Percentiles rank a stretch among this genome's conserved stretches.
Evolutionary conservation across 768 basidiomycete species (phyloP).

Genomic region (Lactifluus pinguis): DNA sequence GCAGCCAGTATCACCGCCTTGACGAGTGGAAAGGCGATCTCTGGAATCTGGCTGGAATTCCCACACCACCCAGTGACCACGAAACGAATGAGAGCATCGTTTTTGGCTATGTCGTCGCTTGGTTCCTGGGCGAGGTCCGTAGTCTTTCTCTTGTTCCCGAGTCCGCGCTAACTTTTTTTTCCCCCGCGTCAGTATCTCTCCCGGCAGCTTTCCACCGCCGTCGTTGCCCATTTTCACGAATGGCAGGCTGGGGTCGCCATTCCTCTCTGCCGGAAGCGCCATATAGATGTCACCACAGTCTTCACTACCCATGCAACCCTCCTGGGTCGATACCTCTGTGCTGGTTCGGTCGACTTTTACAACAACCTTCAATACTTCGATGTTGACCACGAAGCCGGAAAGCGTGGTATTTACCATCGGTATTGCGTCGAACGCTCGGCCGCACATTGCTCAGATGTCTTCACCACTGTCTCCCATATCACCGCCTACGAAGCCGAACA

Average conservation of each 20-base stretch:
- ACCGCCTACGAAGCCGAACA: conserved; percentile 97
- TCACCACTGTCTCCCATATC: conserved; percentile 97
- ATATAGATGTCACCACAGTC: conserved; percentile 96
- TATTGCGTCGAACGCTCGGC: conserved; percentile 97
- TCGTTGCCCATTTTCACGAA: conserved; percentile 98
- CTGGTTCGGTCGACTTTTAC: conserved; percentile 97
- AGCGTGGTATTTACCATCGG: conserved; percentile 95
- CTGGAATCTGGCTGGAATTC: conserved; percentile 98
- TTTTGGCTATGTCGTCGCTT: conserved; percentile 96
- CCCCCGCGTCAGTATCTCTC: conserved; percentile 54
- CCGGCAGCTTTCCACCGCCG: conserved; percentile 73
- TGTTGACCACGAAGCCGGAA: conserved; percentile 98
- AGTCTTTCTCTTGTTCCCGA: background rate
- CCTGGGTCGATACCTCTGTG: conserved; percentile 96
- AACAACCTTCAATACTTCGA: conserved; percentile 99
- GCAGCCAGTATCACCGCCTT: conserved; percentile 73
- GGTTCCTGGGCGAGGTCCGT: conserved; percentile 95
- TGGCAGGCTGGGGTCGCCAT: conserved; percentile 99
- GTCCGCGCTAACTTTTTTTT: conserved; percentile 6
- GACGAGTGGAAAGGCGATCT: conserved; percentile 99
- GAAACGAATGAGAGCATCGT: conserved; percentile 98
- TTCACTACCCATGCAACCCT: conserved; percentile 99
- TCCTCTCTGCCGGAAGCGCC: conserved; percentile 88
- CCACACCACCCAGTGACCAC: conserved; percentile 90
- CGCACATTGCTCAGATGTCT: conserved; percentile 94